Evolutionary conservation across 2,329 filamentous ascomycete species (phyloP).

Genomic region (Paraphoma chrysanthemicola): DNA sequence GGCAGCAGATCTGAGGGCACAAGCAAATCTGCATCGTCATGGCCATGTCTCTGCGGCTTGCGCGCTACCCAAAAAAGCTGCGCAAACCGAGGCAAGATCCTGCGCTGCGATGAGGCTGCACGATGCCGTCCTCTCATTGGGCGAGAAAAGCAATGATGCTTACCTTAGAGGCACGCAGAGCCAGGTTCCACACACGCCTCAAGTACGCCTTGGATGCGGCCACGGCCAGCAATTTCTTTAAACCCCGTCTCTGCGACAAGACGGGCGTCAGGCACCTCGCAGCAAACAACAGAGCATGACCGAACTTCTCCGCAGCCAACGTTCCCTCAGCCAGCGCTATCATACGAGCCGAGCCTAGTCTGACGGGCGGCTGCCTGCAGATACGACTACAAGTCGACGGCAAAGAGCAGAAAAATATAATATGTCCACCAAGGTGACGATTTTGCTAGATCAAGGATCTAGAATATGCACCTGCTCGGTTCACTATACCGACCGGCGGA

Average conservation of each 20-base stretch:
- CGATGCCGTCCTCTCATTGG: slow-evolving; percentile 29
- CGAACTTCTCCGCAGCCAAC: slow-evolving; percentile 34
- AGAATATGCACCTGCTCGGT: slow-evolving; percentile 12
- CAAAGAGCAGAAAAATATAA: neutral
- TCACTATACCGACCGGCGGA: slow-evolving; percentile 15
- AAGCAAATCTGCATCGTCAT: slow-evolving; percentile 27
- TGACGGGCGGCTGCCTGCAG: slow-evolving; percentile 26
- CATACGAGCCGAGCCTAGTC: slow-evolving; percentile 24
- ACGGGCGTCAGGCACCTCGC: neutral
- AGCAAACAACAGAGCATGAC: neutral
- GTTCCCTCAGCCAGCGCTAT: slow-evolving; percentile 13
- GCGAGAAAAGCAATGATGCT: slow-evolving; percentile 25
- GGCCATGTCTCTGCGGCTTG: slow-evolving; percentile 22
- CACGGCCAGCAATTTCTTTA: slow-evolving; percentile 7
- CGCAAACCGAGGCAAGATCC: slow-evolving; percentile 18
- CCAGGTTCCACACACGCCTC: slow-evolving; percentile 10
- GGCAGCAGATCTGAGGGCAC: slow-evolving; percentile 38
- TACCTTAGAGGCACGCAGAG: slow-evolving; percentile 18
- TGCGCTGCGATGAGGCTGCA: slow-evolving; percentile 24
- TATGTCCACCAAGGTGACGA: neutral
- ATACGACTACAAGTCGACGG: slow-evolving; percentile 1
- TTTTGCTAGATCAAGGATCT: neutral
- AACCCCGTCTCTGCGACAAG: neutral
- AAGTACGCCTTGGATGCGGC: slow-evolving; percentile 23
- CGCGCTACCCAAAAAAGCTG: slow-evolving; percentile 21